Conservation (phyloP, 1,284 basidiomycete genomes). For the Anthracocystis panici-leucophaei region DNA sequence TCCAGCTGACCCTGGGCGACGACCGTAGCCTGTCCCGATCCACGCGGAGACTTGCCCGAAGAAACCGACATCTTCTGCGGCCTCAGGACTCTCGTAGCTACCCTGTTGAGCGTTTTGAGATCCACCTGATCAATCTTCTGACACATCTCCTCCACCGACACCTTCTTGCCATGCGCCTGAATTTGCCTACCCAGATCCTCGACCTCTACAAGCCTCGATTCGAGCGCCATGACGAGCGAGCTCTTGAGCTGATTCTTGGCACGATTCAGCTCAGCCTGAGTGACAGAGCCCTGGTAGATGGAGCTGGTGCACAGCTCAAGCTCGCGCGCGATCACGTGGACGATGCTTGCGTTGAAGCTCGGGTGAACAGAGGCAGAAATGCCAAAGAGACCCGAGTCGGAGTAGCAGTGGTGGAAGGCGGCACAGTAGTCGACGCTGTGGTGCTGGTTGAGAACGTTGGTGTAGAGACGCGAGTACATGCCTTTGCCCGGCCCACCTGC, state of each 20-base stretch:
- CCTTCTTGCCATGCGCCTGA: constrained; percentile 88
- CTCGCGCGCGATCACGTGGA: constrained; percentile 88
- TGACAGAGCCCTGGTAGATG: constrained; percentile 72
- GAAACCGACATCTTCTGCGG: constrained; percentile 44
- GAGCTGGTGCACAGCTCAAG: constrained; percentile 71
- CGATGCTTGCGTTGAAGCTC: constrained; percentile 75
- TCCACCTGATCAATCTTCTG: constrained; percentile 86
- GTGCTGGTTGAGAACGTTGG: constrained; percentile 95
- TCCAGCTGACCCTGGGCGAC: constrained; percentile 65
- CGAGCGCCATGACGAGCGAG: constrained; percentile 93
- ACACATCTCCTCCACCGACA: constrained; percentile 91
- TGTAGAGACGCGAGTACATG: constrained; percentile 97
- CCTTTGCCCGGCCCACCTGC: constrained; percentile 97
- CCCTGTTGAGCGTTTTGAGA: constrained; percentile 78
- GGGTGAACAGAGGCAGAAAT: constrained; percentile 91
- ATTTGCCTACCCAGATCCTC: constrained; percentile 77
- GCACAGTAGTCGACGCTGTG: constrained; percentile 94
- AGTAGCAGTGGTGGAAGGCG: constrained; percentile 98
- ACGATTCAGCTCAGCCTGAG: constrained; percentile 79
- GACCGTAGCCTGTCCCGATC: constrained; percentile 60
- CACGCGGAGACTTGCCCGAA: constrained; percentile 19
- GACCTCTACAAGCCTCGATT: constrained; percentile 84
- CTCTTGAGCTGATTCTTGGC: constrained; percentile 97
- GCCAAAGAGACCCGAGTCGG: constrained; percentile 93
- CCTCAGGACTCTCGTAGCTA: constrained; percentile 80